Percentiles rank a stretch among this genome's conserved stretches.
Evolutionary conservation across 208 protist species (phyloP).

Genomic region (Leishmania guyanensis): DNA sequence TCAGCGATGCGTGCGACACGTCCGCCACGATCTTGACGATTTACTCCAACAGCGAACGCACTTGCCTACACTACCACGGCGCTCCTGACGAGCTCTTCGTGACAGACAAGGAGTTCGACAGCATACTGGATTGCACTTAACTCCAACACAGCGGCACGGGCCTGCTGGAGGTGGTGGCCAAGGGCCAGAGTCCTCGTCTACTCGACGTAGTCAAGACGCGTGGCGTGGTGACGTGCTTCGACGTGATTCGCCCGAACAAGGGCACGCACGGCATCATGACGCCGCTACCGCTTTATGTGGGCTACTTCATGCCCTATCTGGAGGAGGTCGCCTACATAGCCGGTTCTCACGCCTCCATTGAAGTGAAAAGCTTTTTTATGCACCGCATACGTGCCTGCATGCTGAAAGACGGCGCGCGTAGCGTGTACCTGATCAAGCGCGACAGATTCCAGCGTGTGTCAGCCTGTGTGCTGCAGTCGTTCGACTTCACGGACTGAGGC

Average conservation of each 20-base stretch:
- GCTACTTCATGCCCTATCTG: conserved; percentile 31
- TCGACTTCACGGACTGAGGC: conserved; percentile 28
- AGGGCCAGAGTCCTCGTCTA: conserved; percentile 21
- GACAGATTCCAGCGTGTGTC: conserved; percentile 27
- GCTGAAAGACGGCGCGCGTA: conserved; percentile 24
- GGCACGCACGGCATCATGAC: conserved; percentile 21
- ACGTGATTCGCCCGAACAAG: conserved; percentile 32
- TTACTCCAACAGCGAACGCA: conserved; percentile 24
- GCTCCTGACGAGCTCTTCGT: conserved; percentile 27
- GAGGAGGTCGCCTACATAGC: conserved; percentile 23
- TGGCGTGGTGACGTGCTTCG: conserved; percentile 25
- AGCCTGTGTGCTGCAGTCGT: conserved; percentile 22
- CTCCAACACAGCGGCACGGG: conserved; percentile 26
- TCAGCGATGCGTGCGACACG: conserved; percentile 17
- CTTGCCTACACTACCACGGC: conserved; percentile 30
- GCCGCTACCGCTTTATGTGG: conserved; percentile 26
- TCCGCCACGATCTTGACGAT: conserved; percentile 27
- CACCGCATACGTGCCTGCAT: neutral
- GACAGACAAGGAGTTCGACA: conserved; percentile 21
- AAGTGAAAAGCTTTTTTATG: conserved; percentile 20
- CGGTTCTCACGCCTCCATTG: conserved; percentile 6
- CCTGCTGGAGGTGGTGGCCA: conserved; percentile 26
- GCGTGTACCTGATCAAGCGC: conserved; percentile 22
- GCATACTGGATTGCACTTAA: conserved; percentile 22
- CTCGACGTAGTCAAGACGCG: conserved; percentile 19